Evolutionary conservation across 805 yeast species (phyloP), one percentile per base, ranked within the genome.

Genomic region (Saturnispora serradocipensis): DNA sequence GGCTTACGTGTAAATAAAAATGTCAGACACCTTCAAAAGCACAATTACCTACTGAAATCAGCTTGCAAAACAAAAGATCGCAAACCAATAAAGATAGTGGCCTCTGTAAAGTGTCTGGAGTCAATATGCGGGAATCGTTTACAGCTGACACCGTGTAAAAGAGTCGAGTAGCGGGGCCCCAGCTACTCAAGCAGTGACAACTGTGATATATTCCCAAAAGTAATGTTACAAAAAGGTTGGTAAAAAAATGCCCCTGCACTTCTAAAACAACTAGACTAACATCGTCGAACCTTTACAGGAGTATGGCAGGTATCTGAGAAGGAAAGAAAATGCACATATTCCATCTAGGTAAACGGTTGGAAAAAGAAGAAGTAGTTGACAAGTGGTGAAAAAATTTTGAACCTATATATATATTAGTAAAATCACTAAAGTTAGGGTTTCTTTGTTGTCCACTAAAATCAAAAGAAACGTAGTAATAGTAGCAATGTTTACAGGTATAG

Each of bases 401-500:
- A 13, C 34, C 34, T 30, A 22, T 3, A 30, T 30, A 30, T 11
- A 10, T 30, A 30, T 13, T 30, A 30, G 34, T 30, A 30, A 30
- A 11, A 28, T 30, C 11, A 13, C 2, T 18, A 8, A n/a, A 8
- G 20, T 38, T 8, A 38, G 42, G 42, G 42, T 38, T 38, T 38
- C 24, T 36, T 38, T 3, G 11, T 1, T 13, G 11, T 2, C 3
- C 13, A 30, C 13, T 3, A 10, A 30, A 10, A 4, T 30, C 3
- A 30, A 5, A 10, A 38, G 3, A 39, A 15, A 40, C 3, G 25
- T 24, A 5, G 22, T 13, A 5, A 5, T 40, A 40, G 20, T 4
- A 20, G 28, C 38, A 43, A 90, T 91, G 99, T 91, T 91, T 61
- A 91, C 99, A 0, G 99, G 99, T 30, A 80, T 91, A 44, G 95